Base-by-base conservation (phyloP, 148 eudicot species). In the Salicornia ramosissima region DNA sequence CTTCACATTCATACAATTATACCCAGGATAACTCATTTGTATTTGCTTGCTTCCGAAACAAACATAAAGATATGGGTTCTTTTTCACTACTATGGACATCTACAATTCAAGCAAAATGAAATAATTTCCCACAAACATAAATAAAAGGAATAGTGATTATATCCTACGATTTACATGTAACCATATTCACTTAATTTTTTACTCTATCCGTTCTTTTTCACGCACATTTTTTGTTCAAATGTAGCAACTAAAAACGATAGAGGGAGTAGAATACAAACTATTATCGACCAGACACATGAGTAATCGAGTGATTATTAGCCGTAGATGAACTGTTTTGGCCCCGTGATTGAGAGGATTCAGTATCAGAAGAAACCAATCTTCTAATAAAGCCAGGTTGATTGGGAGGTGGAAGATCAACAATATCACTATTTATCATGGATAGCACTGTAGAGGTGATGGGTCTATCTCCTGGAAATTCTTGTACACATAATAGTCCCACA, bases 401-500 rank as follows among this genome's bases (percentile, higher is more conserved):
- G 67, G 80, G 80, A 67, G 15, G 4, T 59, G 80, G 69, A 77
- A 77, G 80, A 67, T 72, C 64, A 29, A 56, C 51, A 30, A 77
- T 72, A 10, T 77, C 80, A 52, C 69, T 77, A 16, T 40, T 36
- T 15, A 77, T 52, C 80, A 77, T 77, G 28, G 80, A 71, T 14
- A 71, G 14, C 30, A 67, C 76, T 0, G 68, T 72, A 31, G 80
- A 73, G 30, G 50, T 59, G 57, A 53, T 67, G 0, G 80, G 80
- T 67, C 80, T 71, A 4, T 77, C 80, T 54, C 36, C 68, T 11
- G 63, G 31, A 24, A 43, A 65, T 65, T 76, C 79, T 29, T 76
- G 79, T 2, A 76, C 79, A 49, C 79, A 76, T 14, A 76, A 56
- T 29, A 77, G 64, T 11, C 80, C 80, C 22, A 77, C 76, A 24